Evolutionary conservation across 208 protist genomes (phyloP).

Genomic region (Trypanosomatidae sp.): DNA sequence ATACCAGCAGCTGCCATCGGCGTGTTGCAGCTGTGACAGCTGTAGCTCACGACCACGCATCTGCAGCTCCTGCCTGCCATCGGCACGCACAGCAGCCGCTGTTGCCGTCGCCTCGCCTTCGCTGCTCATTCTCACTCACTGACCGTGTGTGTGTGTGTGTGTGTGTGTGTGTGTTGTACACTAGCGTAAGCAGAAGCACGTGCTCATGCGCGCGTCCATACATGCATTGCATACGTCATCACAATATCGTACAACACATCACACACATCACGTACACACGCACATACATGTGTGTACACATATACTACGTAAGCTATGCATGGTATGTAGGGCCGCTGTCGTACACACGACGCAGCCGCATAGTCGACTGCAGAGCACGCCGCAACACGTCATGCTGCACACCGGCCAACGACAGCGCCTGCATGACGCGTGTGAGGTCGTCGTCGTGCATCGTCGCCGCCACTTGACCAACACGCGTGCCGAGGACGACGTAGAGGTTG

Average conservation of each 20-base stretch:
- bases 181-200: no score
- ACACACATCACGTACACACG: background rate
- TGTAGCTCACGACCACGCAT: conserved; percentile 54
- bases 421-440: conserved; percentile 42
- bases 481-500: conserved; percentile 49
- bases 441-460: conserved; percentile 29
- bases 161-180: no score
- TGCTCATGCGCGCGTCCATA: no score
- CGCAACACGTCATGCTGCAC: conserved; percentile 44
- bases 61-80: conserved; percentile 48
- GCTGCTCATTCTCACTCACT: background rate
- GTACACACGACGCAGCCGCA: conserved; percentile 36
- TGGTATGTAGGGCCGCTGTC: background rate
- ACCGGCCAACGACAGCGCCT: conserved; percentile 28
- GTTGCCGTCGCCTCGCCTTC: background rate
- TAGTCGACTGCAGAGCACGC: conserved; percentile 30
- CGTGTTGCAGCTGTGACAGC: conserved; percentile 35
- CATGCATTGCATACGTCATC: background rate
- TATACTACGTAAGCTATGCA: background rate
- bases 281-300: no score
- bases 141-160: background rate
- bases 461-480: conserved; percentile 27
- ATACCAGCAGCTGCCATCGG: conserved; percentile 70
- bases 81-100: conserved; percentile 14
- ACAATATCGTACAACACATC: background rate